phyloP scores from a whole-genome alignment of 2,329 filamentous ascomycete genomes.

The Pyrenophora seminiperda region DNA sequence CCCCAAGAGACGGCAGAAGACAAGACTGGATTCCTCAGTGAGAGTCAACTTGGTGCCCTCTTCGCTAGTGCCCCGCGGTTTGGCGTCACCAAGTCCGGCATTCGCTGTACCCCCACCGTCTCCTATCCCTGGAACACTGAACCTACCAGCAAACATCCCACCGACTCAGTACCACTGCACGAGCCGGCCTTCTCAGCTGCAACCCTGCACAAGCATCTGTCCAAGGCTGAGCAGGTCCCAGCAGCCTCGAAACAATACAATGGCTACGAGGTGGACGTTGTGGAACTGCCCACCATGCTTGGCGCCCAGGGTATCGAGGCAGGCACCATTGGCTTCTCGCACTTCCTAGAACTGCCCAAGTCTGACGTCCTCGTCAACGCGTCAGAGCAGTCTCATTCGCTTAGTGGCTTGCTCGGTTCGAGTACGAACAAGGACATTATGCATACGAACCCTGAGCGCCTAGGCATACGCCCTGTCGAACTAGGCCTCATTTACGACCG shows the following conservation, averaged over 20 bases:
- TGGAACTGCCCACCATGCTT: conserved; percentile 71
- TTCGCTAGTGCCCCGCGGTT: conserved; percentile 79
- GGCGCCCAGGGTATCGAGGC: conserved; percentile 74
- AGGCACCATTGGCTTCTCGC: conserved; percentile 71
- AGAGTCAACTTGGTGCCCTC: conserved; percentile 68
- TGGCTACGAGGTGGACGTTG: conserved; percentile 40
- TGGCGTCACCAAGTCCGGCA: conserved; percentile 65
- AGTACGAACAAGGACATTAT: conserved; percentile 54
- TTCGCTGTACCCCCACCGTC: conserved; percentile 66
- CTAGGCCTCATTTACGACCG: conserved; percentile 43
- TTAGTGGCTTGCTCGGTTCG: conserved; percentile 34
- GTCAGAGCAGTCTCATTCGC: conserved; percentile 57
- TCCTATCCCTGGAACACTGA: conserved; percentile 70
- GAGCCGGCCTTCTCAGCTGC: conserved; percentile 47
- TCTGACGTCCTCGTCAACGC: conserved; percentile 64
- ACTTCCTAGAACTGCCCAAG: conserved; percentile 68
- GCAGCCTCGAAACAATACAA: conserved; percentile 26
- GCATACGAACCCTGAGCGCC: conserved; percentile 44
- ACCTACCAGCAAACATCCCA: conserved; percentile 65
- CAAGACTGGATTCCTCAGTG: conserved; percentile 35
- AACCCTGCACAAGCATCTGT: conserved; percentile 35
- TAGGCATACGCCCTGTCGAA: conserved; percentile 46
- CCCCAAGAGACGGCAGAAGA: conserved; percentile 21
- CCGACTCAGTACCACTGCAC: conserved; percentile 53
- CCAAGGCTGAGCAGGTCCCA: conserved; percentile 14